Evolutionary conservation across 192 early-diverging fungal genomes (phyloP), one percentile per base, ranked within the genome.

Genomic region (Dimargaris cristalligena): DNA sequence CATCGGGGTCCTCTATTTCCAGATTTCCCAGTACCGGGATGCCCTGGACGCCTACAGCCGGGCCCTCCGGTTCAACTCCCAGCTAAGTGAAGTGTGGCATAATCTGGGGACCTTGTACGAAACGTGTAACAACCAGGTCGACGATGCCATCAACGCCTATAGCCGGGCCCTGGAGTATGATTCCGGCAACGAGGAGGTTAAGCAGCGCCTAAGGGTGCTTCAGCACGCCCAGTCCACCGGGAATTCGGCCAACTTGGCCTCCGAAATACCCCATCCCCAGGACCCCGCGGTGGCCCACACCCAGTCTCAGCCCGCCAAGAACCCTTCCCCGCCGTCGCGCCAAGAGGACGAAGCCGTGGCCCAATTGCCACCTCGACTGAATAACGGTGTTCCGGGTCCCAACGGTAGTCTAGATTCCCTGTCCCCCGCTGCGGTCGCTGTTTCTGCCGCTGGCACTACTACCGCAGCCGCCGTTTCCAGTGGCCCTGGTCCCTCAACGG

Each of bases 31-130:
- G 77, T 93, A 90, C 65, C 74, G 88, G 13, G 94, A 99, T 67
- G 96, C 96, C 0, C 72, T 97, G 34, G 94, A 99, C 70, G 96
- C 96, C 18, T 99, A 97, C 66, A 90, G 83, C 64, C 80, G 90
- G 16, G 96, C 94, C 1, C 92, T 97, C 59, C 83, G 90, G 48
- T 76, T 95, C 41, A 92, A 92, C 67, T 89, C 95, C 34, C 83
- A 88, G 59, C 86, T 97, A 61, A 85, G 83, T 64, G 95, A 99
- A 74, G 92, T 99, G 2, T 99, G 95, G 95, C 96, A 89, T 57
- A 86, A 99, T 67, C 66, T 99, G 16, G 95, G 95, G 2, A 93
- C 91, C 0, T 77, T 99, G 0, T 99, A 99, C 67, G 95, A 99
- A 65, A 80, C 87, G 0, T 99, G 95, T 76, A 94, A 99, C 68